phyloP scores from a whole-genome alignment of 495 filamentous ascomycete species.

The Polyplosphaeria fusca region DNA sequence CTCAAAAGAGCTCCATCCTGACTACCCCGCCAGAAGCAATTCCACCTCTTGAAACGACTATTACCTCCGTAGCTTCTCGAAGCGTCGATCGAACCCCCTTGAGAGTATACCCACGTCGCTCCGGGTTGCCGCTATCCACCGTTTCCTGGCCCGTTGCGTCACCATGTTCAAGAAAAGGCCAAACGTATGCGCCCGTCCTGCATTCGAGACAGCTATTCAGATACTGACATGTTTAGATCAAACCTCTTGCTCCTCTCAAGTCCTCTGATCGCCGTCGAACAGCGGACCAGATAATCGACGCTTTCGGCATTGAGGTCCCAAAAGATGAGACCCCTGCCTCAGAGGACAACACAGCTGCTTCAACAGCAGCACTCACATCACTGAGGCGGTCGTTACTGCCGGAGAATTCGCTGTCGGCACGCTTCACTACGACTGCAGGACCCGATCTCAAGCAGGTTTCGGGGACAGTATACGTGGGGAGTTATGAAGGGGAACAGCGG shows the following conservation, averaged over 20 bases:
- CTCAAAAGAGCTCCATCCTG: no score
- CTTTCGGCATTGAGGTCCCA: conserved; percentile 55
- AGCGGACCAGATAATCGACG: conserved; percentile 66
- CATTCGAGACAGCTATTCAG: not conserved
- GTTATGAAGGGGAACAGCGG: conserved; percentile 55
- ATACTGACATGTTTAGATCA: conserved; percentile 52
- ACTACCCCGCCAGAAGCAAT: no score
- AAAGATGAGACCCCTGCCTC: conserved; percentile 34
- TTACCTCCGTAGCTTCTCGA: no score
- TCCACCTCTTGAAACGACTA: no score
- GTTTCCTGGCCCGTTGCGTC: not conserved
- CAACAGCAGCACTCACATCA: conserved; percentile 48
- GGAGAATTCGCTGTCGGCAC: conserved; percentile 60
- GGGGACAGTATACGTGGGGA: conserved; percentile 65
- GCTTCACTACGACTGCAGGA: conserved; percentile 67
- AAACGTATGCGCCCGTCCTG: conserved; percentile 45
- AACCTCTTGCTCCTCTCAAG: conserved; percentile 64
- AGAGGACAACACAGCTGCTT: conserved; percentile 43
- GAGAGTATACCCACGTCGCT: no score
- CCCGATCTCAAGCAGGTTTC: conserved; percentile 61
- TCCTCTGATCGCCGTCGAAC: conserved; percentile 70
- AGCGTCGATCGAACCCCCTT: no score
- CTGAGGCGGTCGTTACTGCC: conserved; percentile 64
- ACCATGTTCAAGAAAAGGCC: conserved; percentile 81
- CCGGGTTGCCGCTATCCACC: no score